These are phyloP conservation scores for Aspergillus brasiliensis DNA, from an alignment of 2,329 filamentous ascomycete genomes.

Conservation along the genomic window DNA sequence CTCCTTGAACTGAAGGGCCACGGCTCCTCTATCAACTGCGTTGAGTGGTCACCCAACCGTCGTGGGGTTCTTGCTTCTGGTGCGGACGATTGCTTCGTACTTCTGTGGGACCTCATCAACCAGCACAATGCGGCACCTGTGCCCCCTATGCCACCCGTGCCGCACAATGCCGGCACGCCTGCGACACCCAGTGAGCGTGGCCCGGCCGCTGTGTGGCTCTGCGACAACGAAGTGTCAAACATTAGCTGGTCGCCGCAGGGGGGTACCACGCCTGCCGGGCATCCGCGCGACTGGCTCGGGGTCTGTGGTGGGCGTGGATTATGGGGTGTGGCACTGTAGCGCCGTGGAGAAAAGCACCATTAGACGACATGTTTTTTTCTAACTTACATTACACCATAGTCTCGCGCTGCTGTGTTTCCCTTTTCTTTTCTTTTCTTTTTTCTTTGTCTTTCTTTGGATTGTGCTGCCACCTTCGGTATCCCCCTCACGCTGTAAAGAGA, in stretches of 20 bases:
- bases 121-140: constrained; percentile 56
- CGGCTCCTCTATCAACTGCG: constrained; percentile 79
- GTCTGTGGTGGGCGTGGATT: constrained; percentile 50
- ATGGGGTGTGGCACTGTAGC: constrained; percentile 47
- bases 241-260: constrained; percentile 50
- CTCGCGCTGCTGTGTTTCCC: constrained; percentile 1
- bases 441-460: constrained; percentile 8
- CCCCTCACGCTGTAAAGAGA: constrained; percentile 13
- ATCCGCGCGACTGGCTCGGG: constrained; percentile 46
- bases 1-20: constrained; percentile 92
- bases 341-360: constrained; percentile 14
- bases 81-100: constrained; percentile 85
- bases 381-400: constrained; percentile 1
- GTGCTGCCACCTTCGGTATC: not conserved
- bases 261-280: constrained; percentile 36
- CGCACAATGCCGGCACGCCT: constrained; percentile 26
- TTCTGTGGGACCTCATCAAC: constrained; percentile 91
- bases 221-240: constrained; percentile 51
- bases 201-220: constrained; percentile 49
- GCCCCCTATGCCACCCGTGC: constrained; percentile 44
- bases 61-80: constrained; percentile 89
- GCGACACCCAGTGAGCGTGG: constrained; percentile 45
- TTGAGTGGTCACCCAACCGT: constrained; percentile 91
- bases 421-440: constrained; percentile 12
- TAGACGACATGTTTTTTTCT: not conserved